Base-by-base conservation (phyloP, 2,329 filamentous ascomycete genomes). In the Pseudopithomyces chartarum region DNA sequence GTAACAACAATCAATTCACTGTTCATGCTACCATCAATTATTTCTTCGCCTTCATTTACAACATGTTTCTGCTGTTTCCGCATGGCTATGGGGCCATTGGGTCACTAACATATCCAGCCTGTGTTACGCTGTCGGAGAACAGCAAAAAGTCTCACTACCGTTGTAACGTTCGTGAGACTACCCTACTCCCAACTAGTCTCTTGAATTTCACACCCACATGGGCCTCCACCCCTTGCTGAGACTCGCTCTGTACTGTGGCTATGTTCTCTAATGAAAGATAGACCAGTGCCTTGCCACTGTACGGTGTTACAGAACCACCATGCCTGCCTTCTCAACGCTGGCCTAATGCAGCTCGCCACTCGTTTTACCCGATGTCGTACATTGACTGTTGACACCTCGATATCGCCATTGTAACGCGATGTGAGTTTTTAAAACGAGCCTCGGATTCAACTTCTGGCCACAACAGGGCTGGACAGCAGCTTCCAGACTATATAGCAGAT, bases 71-170 rank as follows among this genome's bases (percentile, higher is more conserved):
- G 4, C 19, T 22, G 40, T n/a, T 5, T 13, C 22, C 23, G 22
- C 34, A 29, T 40, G 36, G 36, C 22, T 13, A 22, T 40, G 36
- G 23, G 19, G 36, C 15, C 17, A 13, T 47, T 7, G 32, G 22
- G 19, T n/a, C n/a, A 50, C n/a, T 2, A 15, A 6, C 15, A 11
- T 12, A 19, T 2, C 36, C 8, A 5, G 7, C 12, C 19, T 20
- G 47, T 40, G 11, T 40, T 15, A 40, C 47, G 22, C 23, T 23
- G 7, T 19, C 15, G 26, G 29, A 15, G 29, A 22, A 50, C 10
- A 19, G n/a, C 34, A n/a, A 29, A 6, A 23, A 38, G 56, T 58
- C 53, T 61, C 47, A 59, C 17, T 29, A 22, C 46, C n/a, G 58
- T 56, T 50, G 53, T 38, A 58, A 58, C 38, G 29, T 26, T 29